phyloP scores from a whole-genome alignment of 139 green algal genomes.

The Zygnema cylindricum region DNA sequence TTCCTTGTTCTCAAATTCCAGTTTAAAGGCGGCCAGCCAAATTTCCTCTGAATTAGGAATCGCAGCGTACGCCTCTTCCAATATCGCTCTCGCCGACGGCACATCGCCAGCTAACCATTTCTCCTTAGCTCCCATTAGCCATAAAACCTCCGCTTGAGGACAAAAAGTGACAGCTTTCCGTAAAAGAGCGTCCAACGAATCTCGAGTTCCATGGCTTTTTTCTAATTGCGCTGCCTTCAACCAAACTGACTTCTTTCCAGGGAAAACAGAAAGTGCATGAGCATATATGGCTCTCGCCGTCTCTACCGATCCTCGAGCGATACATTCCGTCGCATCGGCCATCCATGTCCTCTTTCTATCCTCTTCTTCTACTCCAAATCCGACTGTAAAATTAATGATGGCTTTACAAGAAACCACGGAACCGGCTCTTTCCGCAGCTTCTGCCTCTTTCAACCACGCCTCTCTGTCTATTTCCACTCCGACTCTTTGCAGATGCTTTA shows the following conservation, averaged over 20 bases:
- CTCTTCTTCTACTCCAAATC: constrained; percentile 86
- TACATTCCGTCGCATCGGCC: constrained; percentile 85
- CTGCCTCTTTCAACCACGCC: constrained; percentile 80
- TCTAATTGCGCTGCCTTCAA: constrained; percentile 86
- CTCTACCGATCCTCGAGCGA: constrained; percentile 76
- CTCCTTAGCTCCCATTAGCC: constrained; percentile 98
- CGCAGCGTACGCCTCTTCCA: constrained; percentile 82
- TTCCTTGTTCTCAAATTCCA: constrained; percentile 97
- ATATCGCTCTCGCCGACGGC: constrained; percentile 74
- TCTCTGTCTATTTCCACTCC: constrained; percentile 93
- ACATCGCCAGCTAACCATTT: constrained; percentile 89
- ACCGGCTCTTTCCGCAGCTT: constrained; percentile 59
- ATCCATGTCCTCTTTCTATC: constrained; percentile 89
- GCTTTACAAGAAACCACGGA: constrained; percentile 63
- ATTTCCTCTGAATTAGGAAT: constrained; percentile 95
- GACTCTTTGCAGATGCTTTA: constrained; percentile 78
- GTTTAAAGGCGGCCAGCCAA: constrained; percentile 97
- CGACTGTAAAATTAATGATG: constrained; percentile 82
- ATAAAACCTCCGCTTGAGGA: constrained; percentile 92
- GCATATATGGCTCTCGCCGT: constrained; percentile 88
- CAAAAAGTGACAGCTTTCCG: constrained; percentile 84
- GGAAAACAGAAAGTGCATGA: constrained; percentile 78
- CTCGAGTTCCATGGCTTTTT: constrained; percentile 80
- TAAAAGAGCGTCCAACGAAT: constrained; percentile 84
- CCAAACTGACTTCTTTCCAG: constrained; percentile 86